These are phyloP conservation scores for Candida labiduridarum DNA, from an alignment of 1,139 yeast species.

Conservation along the genomic window DNA sequence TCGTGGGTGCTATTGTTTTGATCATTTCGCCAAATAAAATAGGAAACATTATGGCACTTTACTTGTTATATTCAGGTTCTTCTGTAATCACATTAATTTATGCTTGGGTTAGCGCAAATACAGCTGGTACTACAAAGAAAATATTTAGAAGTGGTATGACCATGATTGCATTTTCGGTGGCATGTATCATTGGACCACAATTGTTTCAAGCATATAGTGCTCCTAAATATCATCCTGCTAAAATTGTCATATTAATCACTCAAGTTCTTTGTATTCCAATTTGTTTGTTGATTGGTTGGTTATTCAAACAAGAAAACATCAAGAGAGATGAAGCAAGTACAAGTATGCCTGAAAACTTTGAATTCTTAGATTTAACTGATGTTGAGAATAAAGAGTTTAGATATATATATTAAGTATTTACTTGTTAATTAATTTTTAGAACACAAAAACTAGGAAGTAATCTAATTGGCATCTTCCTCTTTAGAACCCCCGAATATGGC, in stretches of 20 bases:
- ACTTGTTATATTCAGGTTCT: conserved; percentile 39
- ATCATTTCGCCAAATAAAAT: conserved; percentile 26
- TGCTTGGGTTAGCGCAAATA: conserved; percentile 39
- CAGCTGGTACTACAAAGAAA: conserved; percentile 40
- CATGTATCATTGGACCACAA: conserved; percentile 44
- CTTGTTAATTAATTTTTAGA: background rate
- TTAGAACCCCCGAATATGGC: too few species aligned
- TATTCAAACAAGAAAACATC: conserved; percentile 28
- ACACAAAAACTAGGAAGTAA: too few species aligned
- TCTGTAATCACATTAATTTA: conserved; percentile 37
- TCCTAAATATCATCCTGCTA: conserved; percentile 39
- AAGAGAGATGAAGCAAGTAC: conserved; percentile 21
- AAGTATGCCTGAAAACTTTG: conserved; percentile 21
- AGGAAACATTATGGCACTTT: conserved; percentile 39
- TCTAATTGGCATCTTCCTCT: too few species aligned
- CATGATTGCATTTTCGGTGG: conserved; percentile 39
- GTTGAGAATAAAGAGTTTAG: conserved; percentile 36
- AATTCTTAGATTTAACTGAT: conserved; percentile 41
- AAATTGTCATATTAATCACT: conserved; percentile 34
- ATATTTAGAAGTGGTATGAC: conserved; percentile 31
- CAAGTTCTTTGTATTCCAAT: conserved; percentile 35
- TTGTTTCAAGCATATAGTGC: conserved; percentile 31
- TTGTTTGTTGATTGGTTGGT: conserved; percentile 26
- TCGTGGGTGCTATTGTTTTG: conserved; percentile 39
- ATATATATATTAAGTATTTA: conserved; percentile 25